Evolutionary conservation across 148 eudicot genomes (phyloP).

Genomic region (Gaultheria prostrata): DNA sequence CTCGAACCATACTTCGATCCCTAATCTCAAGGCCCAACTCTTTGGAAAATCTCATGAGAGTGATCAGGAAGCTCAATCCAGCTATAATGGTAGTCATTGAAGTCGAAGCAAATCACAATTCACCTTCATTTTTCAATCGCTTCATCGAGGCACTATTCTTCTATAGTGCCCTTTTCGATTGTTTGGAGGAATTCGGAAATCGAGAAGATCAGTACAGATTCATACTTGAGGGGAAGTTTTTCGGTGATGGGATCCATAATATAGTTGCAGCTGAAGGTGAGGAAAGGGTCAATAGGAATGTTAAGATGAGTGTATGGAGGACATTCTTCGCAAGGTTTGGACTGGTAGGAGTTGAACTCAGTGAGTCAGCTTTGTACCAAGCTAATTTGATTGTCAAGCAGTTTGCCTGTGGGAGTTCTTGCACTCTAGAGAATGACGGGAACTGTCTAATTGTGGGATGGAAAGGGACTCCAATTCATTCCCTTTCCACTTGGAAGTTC

Average conservation of each 20-base stretch:
- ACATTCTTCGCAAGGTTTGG: slow-evolving; percentile 38
- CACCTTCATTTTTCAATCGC: slow-evolving; percentile 39
- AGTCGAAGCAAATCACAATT: slow-evolving; percentile 44
- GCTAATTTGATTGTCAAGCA: slow-evolving; percentile 23
- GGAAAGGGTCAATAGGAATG: slow-evolving; percentile 32
- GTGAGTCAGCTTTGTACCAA: slow-evolving; percentile 24
- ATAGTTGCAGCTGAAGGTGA: slow-evolving; percentile 35
- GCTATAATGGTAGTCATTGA: slow-evolving; percentile 31
- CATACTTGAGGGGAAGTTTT: slow-evolving; percentile 18
- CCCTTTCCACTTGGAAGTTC: slow-evolving; percentile 43
- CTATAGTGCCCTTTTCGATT: slow-evolving; percentile 35
- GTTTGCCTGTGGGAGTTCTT: slow-evolving; percentile 26
- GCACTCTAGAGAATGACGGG: slow-evolving; percentile 26
- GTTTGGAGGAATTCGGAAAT: slow-evolving; percentile 29
- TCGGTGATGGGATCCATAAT: slow-evolving; percentile 22
- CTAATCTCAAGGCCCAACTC: slow-evolving; percentile 26
- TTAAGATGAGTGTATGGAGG: slow-evolving; percentile 34
- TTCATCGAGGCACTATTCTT: slow-evolving; percentile 39
- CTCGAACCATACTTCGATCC: slow-evolving; percentile 7
- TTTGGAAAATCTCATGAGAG: slow-evolving; percentile 31
- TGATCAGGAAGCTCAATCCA: slow-evolving; percentile 28
- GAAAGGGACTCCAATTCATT: slow-evolving; percentile 46
- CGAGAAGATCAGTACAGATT: slow-evolving; percentile 17
- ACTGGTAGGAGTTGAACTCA: slow-evolving; percentile 32
- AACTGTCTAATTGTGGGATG: slow-evolving; percentile 40